Base-by-base conservation (phyloP, 2,329 filamentous ascomycete genomes). In the Cladophialophora psammophila region DNA sequence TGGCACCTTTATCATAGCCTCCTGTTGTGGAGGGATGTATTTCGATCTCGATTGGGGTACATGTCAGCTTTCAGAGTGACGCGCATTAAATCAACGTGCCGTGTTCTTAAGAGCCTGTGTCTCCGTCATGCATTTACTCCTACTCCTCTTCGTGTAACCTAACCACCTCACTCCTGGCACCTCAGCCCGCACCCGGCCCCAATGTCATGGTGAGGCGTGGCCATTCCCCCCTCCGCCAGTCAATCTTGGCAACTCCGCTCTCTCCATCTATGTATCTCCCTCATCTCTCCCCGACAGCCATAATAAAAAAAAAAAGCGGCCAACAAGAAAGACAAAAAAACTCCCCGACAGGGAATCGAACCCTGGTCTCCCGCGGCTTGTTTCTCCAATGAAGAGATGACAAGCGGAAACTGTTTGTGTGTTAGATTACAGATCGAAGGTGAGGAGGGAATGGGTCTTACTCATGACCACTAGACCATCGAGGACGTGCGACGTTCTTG, bases 391-490 rank as follows among this genome's bases (percentile, higher is more conserved):
- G 38, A 8, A 34, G 55, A 35, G 70, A 52, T 65, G 67, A 69
- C 67, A 69, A 69, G 67, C 67, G 67, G 67, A 69, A 69, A 69
- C 60, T 62, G 60, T 18, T 20, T 53, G 26, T 9, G 18, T 53
- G 60, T 62, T 62, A 62, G 60, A 55, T 40, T 5, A 54, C 15
- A 32, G 31, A 40, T 6, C n/a, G n/a, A n/a, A n/a, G n/a, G n/a
- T n/a, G n/a, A n/a, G n/a, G n/a, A n/a, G n/a, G n/a, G n/a, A n/a
- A n/a, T n/a, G n/a, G n/a, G n/a, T 38, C 60, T 62, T 62, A 62
- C 60, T 69, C 66, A 69, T 69, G 63, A 69, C 66, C 66, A 69
- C 66, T 69, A 69, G 66, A 69, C 66, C 66, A 69, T 64, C 56
- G 65, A 67, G 58, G 65, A 20, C 10, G 15, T 50, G 18, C 31